Conservation (phyloP, 192 early-diverging fungal genomes). For the Pilaira anomala region DNA sequence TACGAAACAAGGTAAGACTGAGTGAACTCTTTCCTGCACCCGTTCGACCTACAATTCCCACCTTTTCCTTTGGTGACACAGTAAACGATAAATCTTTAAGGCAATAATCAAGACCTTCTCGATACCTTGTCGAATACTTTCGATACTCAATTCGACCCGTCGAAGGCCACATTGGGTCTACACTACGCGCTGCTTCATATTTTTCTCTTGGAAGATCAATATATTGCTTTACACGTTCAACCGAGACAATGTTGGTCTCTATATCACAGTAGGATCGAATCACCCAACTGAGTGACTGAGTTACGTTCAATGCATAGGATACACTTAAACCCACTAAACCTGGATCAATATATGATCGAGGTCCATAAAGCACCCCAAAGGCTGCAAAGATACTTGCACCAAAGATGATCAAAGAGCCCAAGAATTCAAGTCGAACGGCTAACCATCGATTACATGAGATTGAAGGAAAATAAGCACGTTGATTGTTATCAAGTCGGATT, state of each 20-base stretch:
- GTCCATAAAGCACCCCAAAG: conserved; percentile 52
- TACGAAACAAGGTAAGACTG: conserved; percentile 61
- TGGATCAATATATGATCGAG: conserved; percentile 52
- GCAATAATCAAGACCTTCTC: conserved; percentile 74
- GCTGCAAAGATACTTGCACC: conserved; percentile 72
- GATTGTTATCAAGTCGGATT: conserved; percentile 71
- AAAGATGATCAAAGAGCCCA: conserved; percentile 78
- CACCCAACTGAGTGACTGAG: conserved; percentile 85
- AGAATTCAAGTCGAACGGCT: conserved; percentile 73
- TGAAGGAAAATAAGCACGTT: conserved; percentile 75
- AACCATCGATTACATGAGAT: conserved; percentile 69
- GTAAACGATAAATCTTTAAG: conserved; percentile 54
- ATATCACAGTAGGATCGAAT: conserved; percentile 85
- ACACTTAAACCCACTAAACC: conserved; percentile 63
- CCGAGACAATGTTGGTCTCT: conserved; percentile 67
- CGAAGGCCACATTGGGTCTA: conserved; percentile 72
- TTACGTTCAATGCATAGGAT: conserved; percentile 68
- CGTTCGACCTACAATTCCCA: conserved; percentile 66
- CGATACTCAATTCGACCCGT: conserved; percentile 72
- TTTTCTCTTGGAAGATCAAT: conserved; percentile 77
- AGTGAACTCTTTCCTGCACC: conserved; percentile 72
- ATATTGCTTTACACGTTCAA: conserved; percentile 83
- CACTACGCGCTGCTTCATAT: conserved; percentile 61
- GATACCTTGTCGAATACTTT: conserved; percentile 78
- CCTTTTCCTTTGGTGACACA: conserved; percentile 48